These are phyloP conservation scores for Acorus gramineus DNA, from an alignment of 106 monocot genomes.

Conservation along the genomic window DNA sequence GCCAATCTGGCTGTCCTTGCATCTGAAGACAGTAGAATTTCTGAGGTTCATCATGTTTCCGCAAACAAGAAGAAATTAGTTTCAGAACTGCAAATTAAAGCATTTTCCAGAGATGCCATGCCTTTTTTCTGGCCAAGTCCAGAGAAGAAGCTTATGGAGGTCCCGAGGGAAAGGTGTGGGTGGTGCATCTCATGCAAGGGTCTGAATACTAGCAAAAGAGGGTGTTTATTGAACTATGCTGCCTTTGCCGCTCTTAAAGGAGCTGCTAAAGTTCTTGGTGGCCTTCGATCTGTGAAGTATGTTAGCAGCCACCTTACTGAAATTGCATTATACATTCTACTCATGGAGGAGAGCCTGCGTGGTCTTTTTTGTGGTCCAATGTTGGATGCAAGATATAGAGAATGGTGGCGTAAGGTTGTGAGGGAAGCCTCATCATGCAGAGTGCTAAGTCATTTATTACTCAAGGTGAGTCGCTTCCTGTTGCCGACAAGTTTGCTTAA, in stretches of 20 bases:
- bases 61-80: conserved; percentile 36
- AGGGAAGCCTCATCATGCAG: conserved; percentile 41
- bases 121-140: conserved; percentile 68
- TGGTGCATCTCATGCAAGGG: conserved; percentile 84
- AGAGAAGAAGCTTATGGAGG: conserved; percentile 66
- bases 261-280: conserved; percentile 31
- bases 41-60: conserved; percentile 24
- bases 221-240: conserved; percentile 72
- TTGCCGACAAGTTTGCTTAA: too few relatives aligned
- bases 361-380: conserved; percentile 51
- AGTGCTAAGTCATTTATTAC: conserved; percentile 46
- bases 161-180: conserved; percentile 89
- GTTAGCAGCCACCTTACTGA: conserved; percentile 34
- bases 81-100: conserved; percentile 68
- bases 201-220: conserved; percentile 45
- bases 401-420: conserved; percentile 45
- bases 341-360: conserved; percentile 72
- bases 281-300: conserved; percentile 29
- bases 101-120: conserved; percentile 56
- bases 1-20: conserved; percentile 52
- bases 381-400: conserved; percentile 32
- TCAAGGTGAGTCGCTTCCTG: conserved; percentile 52
- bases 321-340: conserved; percentile 56
- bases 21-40: conserved; percentile 40
- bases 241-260: conserved; percentile 46